These are phyloP conservation scores for Tolypocladium capitatum DNA, from an alignment of 2,329 filamentous ascomycete genomes.

Conservation along the genomic window DNA sequence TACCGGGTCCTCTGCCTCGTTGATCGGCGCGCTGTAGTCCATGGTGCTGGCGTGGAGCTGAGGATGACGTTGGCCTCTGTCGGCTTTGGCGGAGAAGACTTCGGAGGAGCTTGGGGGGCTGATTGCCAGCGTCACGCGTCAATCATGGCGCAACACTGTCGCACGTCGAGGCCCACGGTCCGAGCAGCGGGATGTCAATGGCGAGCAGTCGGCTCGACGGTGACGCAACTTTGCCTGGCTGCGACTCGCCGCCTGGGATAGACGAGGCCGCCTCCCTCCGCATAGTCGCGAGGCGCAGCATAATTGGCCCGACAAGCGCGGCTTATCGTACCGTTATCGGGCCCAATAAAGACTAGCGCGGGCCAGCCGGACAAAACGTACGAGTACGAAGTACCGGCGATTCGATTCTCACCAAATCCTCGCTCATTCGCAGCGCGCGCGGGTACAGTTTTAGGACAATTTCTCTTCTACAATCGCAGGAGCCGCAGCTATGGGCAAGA, in stretches of 20 bases:
- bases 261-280: neutral
- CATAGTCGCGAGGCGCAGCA: neutral
- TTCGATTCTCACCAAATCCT: neutral
- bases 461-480: neutral
- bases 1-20: conserved; percentile 38
- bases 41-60: conserved; percentile 20
- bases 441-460: neutral
- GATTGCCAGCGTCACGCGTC: neutral
- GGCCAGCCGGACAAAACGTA: conserved; percentile 24
- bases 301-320: conserved; percentile 8
- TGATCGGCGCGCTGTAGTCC: conserved; percentile 45
- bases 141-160: conserved; percentile 3
- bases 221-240: conserved; percentile 1
- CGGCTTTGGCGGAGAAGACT: neutral
- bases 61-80: conserved; percentile 6
- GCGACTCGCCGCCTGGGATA: neutral
- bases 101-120: neutral
- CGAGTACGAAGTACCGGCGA: too few species aligned
- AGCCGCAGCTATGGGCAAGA: conserved; percentile 30
- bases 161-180: neutral
- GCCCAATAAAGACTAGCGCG: conserved; percentile 24
- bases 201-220: neutral
- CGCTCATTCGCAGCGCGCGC: neutral
- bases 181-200: neutral
- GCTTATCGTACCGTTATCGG: conserved; percentile 15